These are phyloP conservation scores for Luvunga scandens DNA, from an alignment of 345 rosid species.

Conservation along the genomic window DNA sequence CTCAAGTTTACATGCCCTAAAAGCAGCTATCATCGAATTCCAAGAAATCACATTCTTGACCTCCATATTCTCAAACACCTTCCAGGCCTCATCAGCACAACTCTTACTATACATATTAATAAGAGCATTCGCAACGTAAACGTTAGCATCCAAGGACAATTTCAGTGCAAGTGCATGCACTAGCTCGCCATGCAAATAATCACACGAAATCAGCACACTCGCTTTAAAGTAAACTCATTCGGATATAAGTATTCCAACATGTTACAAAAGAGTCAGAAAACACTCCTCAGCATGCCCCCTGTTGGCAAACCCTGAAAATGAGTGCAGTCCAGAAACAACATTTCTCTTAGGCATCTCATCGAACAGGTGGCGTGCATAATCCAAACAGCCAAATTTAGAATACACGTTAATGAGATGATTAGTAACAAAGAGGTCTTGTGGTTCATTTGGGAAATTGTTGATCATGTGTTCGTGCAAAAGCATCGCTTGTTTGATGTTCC, in stretches of 20 bases:
- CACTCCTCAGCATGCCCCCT: conserved; percentile 45
- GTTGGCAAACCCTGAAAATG: conserved; percentile 67
- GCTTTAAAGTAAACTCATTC: conserved; percentile 66
- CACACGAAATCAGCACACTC: conserved; percentile 61
- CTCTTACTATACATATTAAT: conserved; percentile 64
- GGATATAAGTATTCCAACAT: conserved; percentile 65
- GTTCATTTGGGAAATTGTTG: conserved; percentile 10
- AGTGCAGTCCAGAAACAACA: conserved; percentile 79
- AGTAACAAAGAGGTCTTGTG: conserved; percentile 36
- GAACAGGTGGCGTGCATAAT: conserved; percentile 49
- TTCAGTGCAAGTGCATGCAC: conserved; percentile 67
- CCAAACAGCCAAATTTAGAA: conserved; percentile 53
- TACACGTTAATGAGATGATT: conserved; percentile 73
- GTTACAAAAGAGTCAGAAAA: conserved; percentile 39
- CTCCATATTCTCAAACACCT: conserved; percentile 51
- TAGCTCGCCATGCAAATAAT: conserved; percentile 48
- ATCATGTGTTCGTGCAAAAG: conserved; percentile 59
- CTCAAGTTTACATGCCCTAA: conserved; percentile 46
- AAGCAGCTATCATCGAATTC: conserved; percentile 82
- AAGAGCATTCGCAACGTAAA: conserved; percentile 68
- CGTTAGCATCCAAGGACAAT: conserved; percentile 44
- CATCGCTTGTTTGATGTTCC: conserved; percentile 48
- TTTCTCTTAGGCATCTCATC: conserved; percentile 68
- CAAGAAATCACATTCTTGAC: conserved; percentile 56
- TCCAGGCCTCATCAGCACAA: conserved; percentile 51